These are phyloP conservation scores for Trichoderma asperelloides DNA, from an alignment of 495 filamentous ascomycete species.

Conservation along the genomic window DNA sequence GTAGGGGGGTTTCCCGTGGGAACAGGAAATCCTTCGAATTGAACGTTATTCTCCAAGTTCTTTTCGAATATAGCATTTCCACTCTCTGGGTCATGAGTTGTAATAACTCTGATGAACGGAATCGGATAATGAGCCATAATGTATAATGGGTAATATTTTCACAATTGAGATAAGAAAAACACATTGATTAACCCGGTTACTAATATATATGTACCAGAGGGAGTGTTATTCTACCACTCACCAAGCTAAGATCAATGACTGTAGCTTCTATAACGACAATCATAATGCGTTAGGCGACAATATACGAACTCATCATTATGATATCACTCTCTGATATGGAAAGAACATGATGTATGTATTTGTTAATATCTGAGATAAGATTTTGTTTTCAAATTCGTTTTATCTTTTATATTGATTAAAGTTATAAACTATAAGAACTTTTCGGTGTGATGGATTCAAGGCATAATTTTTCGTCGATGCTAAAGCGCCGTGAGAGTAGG, in stretches of 20 bases:
- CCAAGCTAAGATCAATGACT: too few relatives aligned
- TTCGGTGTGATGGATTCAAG: neutral
- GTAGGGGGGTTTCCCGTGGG: neutral
- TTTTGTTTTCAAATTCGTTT: too few relatives aligned
- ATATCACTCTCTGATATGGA: too few relatives aligned
- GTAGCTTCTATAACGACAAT: too few relatives aligned
- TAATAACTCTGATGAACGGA: neutral
- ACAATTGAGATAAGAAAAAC: too few relatives aligned
- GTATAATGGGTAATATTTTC: too few relatives aligned
- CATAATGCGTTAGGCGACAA: too few relatives aligned
- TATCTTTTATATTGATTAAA: neutral
- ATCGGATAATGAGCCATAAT: neutral
- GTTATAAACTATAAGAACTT: neutral
- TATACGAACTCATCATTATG: neutral
- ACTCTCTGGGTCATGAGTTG: neutral
- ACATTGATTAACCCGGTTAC: too few relatives aligned
- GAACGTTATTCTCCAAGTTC: neutral
- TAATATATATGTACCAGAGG: too few relatives aligned
- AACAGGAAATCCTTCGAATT: neutral
- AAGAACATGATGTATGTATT: too few relatives aligned
- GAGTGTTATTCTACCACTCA: too few relatives aligned
- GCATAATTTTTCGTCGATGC: neutral
- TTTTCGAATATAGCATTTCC: neutral
- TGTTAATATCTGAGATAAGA: neutral
- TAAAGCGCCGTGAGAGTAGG: constrained; percentile 43